These are phyloP conservation scores for Ceratocystis destructans DNA, from an alignment of 2,329 filamentous ascomycete genomes.

Conservation along the genomic window DNA sequence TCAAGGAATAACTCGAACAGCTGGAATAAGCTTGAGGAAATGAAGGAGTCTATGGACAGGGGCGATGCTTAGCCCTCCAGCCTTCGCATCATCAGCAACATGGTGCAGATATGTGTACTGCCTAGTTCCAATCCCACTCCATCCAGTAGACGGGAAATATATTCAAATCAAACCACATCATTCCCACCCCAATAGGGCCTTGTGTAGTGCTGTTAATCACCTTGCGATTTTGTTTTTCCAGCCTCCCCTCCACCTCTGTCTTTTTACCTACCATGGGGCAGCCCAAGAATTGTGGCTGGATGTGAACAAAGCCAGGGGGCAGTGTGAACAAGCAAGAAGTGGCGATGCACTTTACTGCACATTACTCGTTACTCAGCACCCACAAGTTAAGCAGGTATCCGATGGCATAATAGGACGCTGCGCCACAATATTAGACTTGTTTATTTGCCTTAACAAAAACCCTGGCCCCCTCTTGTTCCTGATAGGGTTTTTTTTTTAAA, in stretches of 20 bases:
- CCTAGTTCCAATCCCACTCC: too few species aligned
- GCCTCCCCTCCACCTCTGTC: background rate
- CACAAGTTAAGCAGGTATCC: background rate
- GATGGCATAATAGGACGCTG: background rate
- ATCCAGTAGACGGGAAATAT: too few species aligned
- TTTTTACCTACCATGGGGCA: background rate
- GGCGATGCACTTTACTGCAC: background rate
- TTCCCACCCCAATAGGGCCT: too few species aligned
- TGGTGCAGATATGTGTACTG: too few species aligned
- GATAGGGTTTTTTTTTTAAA: too few species aligned
- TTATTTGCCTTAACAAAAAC: background rate
- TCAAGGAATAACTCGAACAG: background rate
- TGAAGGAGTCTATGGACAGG: background rate
- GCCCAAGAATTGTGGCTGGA: background rate
- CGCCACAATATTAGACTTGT: background rate
- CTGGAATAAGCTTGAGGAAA: background rate
- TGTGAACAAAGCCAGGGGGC: background rate
- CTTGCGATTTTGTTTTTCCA: background rate
- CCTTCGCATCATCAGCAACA: background rate
- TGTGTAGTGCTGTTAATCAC: too few species aligned
- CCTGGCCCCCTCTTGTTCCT: background rate
- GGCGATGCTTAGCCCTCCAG: background rate
- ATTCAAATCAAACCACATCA: too few species aligned
- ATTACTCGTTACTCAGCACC: background rate
- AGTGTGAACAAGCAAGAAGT: background rate